Base-by-base conservation (phyloP, 2,329 filamentous ascomycete genomes). In the Botryotinia convoluta region DNA sequence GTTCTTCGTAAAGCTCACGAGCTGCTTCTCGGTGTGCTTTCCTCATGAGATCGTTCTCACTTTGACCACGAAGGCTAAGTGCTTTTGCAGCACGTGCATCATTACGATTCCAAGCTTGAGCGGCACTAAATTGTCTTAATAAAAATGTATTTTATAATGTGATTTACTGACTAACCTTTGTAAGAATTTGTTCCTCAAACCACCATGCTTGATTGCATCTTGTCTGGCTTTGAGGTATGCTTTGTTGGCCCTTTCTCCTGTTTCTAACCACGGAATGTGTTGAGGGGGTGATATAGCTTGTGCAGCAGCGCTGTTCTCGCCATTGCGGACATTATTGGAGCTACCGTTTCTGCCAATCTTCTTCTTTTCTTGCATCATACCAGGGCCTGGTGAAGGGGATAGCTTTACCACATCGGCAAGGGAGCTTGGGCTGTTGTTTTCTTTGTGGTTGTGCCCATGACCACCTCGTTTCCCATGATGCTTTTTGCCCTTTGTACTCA, bases 81-180 rank as follows among this genome's bases (percentile, higher is more conserved):
- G 95, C 95, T 84, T 98, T 98, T 74, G 96, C 96, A 29, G 96
- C 95, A 75, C 96, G 91, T 59, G 96, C 95, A 82, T 99, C 96
- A 79, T 98, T 98, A 73, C 96, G 92, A 81, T 98, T 98, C 95
- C 96, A 99, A 35, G 96, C 96, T 87, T 98, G 95, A 14, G 95
- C 95, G 77, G 96, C 96, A 82, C 95, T 97, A 76, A 60, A 74
- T 62, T 74, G 79, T 74, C 54, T 77, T 69, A 79, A 65, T 63
- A 35, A 29, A 32, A 51, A 57, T 64, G 29, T 54, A 26, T 44
- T 29, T 4, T 51, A 69, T 51, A 16, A 32, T 60, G 42, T 29
- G 48, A 37, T 59, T 63, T 7, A 67, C 81, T 20, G 12, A 48
- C 62, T 84, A 84, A 95, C 93, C 93, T 97, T 83, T 98, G 95